Base-by-base conservation (phyloP, 306 rosid genomes). In the Calophaca sinica region DNA sequence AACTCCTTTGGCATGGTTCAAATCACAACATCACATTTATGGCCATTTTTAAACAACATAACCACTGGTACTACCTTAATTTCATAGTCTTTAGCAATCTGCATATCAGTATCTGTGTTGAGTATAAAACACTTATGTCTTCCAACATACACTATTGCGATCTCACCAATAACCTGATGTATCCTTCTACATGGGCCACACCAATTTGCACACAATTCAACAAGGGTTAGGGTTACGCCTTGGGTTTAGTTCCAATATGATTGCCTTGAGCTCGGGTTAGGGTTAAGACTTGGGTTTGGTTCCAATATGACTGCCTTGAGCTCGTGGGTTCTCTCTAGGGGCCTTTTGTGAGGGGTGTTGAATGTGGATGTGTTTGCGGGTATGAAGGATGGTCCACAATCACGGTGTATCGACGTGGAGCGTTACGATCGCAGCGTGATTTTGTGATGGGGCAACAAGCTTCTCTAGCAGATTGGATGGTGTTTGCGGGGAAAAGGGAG, bases 1-100 rank as follows among this genome's bases (percentile, higher is more conserved):
- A 93, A 93, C 76, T 90, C 90, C 86, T 90, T 93, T 2, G 98
- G 96, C 96, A 93, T 93, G 74, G 96, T 93, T 6, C 98, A 94
- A 2, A 89, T 76, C 10, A 93, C 94, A 26, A 85, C 6, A 28
- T 87, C 96, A 32, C 81, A 81, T 72, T 87, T 93, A 87, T 87
- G 61, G 67, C 98, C 98, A 57, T 88, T 81, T 87, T 90, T 90
- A 15, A 93, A 90, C 73, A 90, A 62, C 75, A 93, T 15, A 73
- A 93, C 98, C 82, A 90, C 94, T 5, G 98, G 98, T 11, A 93
- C 98, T 2, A 92, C 96, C 90, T 87, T 93, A 5, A 93, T 86
- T 61, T 93, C 96, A 9, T 90, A 87, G 33, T 88, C 88, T 73
- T 84, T 87, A 4, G 96, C 96, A 28, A 93, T 72, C 70, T 88